A percentile compares a stretch with the other conserved stretches of the same genome.
Evolutionary conservation across 2,329 filamentous ascomycete species (phyloP).

Genomic region (Penicillium sp.): DNA sequence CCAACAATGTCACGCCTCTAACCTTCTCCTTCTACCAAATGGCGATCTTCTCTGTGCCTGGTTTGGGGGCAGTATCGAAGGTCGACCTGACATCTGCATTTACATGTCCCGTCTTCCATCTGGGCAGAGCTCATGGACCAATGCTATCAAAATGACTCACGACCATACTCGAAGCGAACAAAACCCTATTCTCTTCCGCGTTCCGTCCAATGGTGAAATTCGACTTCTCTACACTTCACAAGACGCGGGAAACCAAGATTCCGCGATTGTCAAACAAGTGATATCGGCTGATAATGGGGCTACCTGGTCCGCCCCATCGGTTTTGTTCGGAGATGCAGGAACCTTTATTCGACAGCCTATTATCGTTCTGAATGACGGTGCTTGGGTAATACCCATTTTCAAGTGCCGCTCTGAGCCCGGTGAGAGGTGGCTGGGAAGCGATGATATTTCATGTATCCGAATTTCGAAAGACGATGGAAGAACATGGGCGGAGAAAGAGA

Average conservation of each 20-base stretch:
- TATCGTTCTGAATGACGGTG: constrained; percentile 39
- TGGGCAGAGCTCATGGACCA: constrained; percentile 36
- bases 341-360: constrained; percentile 51
- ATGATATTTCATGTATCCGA: constrained; percentile 48
- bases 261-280: constrained; percentile 43
- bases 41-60: constrained; percentile 49
- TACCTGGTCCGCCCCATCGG: constrained; percentile 42
- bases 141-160: constrained; percentile 42
- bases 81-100: constrained; percentile 50
- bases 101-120: constrained; percentile 45
- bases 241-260: constrained; percentile 51
- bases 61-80: constrained; percentile 54
- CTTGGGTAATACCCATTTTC: constrained; percentile 51
- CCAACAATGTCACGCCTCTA: constrained; percentile 52
- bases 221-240: constrained; percentile 54
- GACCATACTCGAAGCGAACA: constrained; percentile 50
- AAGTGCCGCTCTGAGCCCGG: constrained; percentile 48
- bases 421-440: constrained; percentile 50
- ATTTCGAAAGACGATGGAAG: constrained; percentile 43
- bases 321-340: constrained; percentile 42
- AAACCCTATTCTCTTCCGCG: constrained; percentile 50
- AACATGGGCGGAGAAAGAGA: constrained; percentile 46
- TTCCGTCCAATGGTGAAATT: constrained; percentile 38
- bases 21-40: constrained; percentile 47
- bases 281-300: constrained; percentile 41